Percentiles rank a stretch among this genome's conserved stretches.
These are phyloP conservation scores for Mollisiaceae sp. DNA, from an alignment of 2,329 filamentous ascomycete genomes.

Conservation along the genomic window DNA sequence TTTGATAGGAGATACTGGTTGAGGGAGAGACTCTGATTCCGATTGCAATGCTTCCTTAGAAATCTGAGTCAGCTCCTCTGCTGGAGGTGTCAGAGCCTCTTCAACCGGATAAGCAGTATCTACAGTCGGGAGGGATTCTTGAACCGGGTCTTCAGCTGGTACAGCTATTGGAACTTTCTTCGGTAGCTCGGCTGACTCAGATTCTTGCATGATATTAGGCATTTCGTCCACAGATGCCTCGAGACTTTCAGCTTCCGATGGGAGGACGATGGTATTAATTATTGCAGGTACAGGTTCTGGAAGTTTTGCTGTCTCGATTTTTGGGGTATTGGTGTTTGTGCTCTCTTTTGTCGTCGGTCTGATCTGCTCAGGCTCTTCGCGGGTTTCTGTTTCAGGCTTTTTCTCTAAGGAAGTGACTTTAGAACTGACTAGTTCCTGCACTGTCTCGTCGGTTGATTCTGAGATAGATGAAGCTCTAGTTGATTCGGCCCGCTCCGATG, in stretches of 20 bases:
- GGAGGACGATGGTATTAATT: not conserved
- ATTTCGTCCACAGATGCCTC: not conserved
- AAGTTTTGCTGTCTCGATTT: not conserved
- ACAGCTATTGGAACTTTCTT: not conserved
- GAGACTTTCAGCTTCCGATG: not conserved
- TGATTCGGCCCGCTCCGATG: conserved; percentile 62
- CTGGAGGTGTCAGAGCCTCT: not conserved
- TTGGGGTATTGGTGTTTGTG: not conserved
- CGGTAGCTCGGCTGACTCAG: not conserved
- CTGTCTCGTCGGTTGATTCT: conserved; percentile 65
- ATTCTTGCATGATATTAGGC: not conserved
- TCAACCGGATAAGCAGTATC: not conserved
- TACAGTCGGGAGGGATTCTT: not conserved
- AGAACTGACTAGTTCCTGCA: conserved; percentile 43
- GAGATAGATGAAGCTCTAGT: conserved; percentile 69
- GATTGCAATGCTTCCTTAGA: not conserved
- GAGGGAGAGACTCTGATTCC: not conserved
- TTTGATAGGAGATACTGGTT: conserved; percentile 17
- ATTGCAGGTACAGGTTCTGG: not conserved
- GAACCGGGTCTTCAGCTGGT: not conserved
- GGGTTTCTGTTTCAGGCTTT: conserved; percentile 9
- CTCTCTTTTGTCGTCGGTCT: conserved; percentile 2
- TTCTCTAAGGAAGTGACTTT: conserved; percentile 27
- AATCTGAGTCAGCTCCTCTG: conserved; percentile 1
- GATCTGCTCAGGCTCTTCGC: conserved; percentile 11